Evolutionary conservation across 495 filamentous ascomycete species (phyloP).

Genomic region (Hyaloscypha variabilis): DNA sequence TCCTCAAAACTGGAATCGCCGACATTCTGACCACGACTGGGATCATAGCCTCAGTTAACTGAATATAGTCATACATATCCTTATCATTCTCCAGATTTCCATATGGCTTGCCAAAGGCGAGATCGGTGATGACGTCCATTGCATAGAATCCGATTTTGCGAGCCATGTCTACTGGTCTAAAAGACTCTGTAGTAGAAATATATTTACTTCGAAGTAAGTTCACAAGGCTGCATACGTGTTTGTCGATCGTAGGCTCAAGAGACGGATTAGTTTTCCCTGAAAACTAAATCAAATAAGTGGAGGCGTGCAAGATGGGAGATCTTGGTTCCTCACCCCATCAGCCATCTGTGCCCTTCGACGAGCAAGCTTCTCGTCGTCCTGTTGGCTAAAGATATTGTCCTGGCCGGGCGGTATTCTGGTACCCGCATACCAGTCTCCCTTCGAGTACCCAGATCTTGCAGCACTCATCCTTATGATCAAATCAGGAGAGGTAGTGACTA

Average conservation of each 20-base stretch:
- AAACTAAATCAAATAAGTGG: conserved; percentile 35
- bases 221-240: conserved; percentile 35
- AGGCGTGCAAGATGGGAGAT: conserved; percentile 27
- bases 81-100: conserved; percentile 42
- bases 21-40: conserved; percentile 13
- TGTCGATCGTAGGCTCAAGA: conserved; percentile 39
- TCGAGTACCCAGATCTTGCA: conserved; percentile 39
- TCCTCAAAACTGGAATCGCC: conserved; percentile 1
- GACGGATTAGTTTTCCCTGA: conserved; percentile 35
- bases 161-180: conserved; percentile 44
- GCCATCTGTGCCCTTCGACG: conserved; percentile 38
- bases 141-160: conserved; percentile 45
- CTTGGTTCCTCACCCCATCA: conserved; percentile 39
- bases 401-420: conserved; percentile 31
- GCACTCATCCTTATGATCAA: conserved; percentile 36
- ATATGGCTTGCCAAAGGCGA: conserved; percentile 45
- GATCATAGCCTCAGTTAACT: conserved; percentile 3
- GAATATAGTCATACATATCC: conserved; percentile 41
- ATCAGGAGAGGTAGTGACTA: conserved; percentile 42
- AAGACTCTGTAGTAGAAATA: conserved; percentile 17
- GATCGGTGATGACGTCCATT: conserved; percentile 47
- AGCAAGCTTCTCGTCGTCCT: conserved; percentile 39
- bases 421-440: conserved; percentile 34
- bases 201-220: conserved; percentile 40
- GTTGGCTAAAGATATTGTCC: conserved; percentile 47